These are phyloP conservation scores for Aspergillus clavatus DNA, from an alignment of 2,329 filamentous ascomycete species.

Conservation along the genomic window DNA sequence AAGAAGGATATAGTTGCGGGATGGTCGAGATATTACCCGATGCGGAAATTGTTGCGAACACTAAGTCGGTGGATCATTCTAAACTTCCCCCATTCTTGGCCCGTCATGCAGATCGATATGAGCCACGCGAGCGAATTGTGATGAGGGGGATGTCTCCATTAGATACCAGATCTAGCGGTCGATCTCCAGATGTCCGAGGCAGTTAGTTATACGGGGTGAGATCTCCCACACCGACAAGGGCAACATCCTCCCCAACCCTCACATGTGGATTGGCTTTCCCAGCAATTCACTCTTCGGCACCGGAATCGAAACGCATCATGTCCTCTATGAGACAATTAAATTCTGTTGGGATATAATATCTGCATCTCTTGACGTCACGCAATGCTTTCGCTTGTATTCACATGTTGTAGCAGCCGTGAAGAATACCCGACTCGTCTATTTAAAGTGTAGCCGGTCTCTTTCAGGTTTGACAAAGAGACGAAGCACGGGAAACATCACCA, in stretches of 20 bases:
- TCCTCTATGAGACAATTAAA: neutral
- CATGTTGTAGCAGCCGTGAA: neutral
- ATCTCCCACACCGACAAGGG: too few species aligned
- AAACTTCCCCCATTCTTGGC: neutral
- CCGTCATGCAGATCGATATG: neutral
- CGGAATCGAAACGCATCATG: too few species aligned
- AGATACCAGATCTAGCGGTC: too few species aligned
- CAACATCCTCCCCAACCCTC: neutral
- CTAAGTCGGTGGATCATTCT: neutral
- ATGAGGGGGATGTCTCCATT: too few species aligned
- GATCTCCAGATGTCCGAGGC: neutral
- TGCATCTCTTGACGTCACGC: neutral
- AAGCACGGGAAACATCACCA: neutral
- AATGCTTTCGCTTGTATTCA: neutral
- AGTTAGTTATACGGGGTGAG: too few species aligned
- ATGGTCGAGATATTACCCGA: neutral
- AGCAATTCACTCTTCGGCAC: too few species aligned
- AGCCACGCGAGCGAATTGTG: too few species aligned
- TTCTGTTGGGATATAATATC: neutral
- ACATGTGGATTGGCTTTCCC: neutral
- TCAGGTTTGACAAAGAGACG: neutral
- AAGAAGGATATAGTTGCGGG: neutral
- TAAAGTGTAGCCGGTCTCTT: neutral
- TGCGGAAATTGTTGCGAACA: neutral
- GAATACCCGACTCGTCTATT: neutral